Evolutionary conservation across 345 rosid species (phyloP).

Genomic region (Toxicodendron radicans): DNA sequence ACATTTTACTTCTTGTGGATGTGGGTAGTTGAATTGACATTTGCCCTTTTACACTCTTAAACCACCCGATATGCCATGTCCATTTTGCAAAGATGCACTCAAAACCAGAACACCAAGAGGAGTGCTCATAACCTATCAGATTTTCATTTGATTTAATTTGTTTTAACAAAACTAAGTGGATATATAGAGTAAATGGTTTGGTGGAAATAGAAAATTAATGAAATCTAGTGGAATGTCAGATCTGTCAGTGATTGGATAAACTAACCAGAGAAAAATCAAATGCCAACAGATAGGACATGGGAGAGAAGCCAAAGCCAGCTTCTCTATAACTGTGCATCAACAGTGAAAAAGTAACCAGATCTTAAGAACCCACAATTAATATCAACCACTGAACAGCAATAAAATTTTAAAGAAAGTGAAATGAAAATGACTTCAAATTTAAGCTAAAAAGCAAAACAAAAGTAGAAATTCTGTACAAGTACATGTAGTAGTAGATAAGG

Average conservation of each 20-base stretch:
- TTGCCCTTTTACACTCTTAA: conserved; percentile 7
- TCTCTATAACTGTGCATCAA: not conserved
- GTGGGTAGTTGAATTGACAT: conserved; percentile 9
- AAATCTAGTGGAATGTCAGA: conserved; percentile 55
- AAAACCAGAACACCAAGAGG: too few relatives aligned
- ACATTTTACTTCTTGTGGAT: not conserved
- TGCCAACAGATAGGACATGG: conserved; percentile 23
- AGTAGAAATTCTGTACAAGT: conserved; percentile 43
- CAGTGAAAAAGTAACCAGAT: not conserved
- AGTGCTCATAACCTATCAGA: conserved; percentile 13
- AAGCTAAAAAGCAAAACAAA: not conserved
- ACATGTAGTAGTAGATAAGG: not conserved
- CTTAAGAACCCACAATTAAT: not conserved
- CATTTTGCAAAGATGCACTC: not conserved
- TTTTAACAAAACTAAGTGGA: not conserved
- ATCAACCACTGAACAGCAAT: not conserved
- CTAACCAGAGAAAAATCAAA: conserved; percentile 15
- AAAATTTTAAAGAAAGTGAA: not conserved
- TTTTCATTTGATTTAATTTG: too few relatives aligned
- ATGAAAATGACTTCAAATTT: not conserved
- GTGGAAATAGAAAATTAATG: conserved; percentile 4
- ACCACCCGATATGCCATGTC: too few relatives aligned
- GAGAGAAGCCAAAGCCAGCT: conserved; percentile 28
- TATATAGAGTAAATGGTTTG: not conserved
- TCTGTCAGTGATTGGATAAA: conserved; percentile 30